Evolutionary conservation across 441 rosid genomes (phyloP).

Genomic region (Euphorbia celastroides): DNA sequence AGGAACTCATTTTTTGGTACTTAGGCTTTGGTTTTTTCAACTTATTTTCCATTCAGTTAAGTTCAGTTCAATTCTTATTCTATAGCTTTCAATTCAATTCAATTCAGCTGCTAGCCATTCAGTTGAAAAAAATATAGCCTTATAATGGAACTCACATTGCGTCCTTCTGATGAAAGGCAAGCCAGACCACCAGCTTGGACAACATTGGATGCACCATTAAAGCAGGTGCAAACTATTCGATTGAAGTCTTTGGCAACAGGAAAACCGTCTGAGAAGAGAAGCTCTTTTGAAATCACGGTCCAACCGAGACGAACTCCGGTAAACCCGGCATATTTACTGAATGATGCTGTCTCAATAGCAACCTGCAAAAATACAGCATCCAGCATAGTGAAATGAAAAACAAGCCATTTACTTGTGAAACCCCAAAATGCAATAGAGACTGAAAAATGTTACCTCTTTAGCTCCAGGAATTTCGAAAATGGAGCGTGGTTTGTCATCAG

Average conservation of each 20-base stretch:
- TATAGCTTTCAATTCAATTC: too few relatives aligned
- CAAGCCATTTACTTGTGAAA: neutral
- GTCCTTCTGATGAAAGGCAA: constrained; percentile 88
- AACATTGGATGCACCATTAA: constrained; percentile 90
- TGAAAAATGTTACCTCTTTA: constrained; percentile 61
- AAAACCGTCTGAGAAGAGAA: constrained; percentile 79
- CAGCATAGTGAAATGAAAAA: constrained; percentile 5
- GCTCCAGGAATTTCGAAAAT: constrained; percentile 98
- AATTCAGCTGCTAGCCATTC: too few relatives aligned
- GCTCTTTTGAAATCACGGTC: constrained; percentile 89
- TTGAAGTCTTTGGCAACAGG: constrained; percentile 94
- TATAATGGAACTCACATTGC: constrained; percentile 39
- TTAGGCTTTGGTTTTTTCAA: too few relatives aligned
- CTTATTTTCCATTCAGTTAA: too few relatives aligned
- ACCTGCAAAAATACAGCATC: constrained; percentile 42
- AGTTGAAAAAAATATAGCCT: too few relatives aligned
- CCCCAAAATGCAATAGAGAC: neutral
- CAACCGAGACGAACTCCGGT: constrained; percentile 98
- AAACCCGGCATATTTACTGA: constrained; percentile 97
- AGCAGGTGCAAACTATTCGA: constrained; percentile 78
- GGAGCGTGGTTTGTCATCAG: constrained; percentile 80
- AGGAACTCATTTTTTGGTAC: neutral
- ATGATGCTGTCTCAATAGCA: constrained; percentile 89
- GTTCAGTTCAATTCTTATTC: too few relatives aligned
- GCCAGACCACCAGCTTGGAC: constrained; percentile 96